A percentile compares a stretch with the other conserved stretches of the same genome.
phyloP scores from a whole-genome alignment of 148 eudicot species.

The Polygonum aviculare region DNA sequence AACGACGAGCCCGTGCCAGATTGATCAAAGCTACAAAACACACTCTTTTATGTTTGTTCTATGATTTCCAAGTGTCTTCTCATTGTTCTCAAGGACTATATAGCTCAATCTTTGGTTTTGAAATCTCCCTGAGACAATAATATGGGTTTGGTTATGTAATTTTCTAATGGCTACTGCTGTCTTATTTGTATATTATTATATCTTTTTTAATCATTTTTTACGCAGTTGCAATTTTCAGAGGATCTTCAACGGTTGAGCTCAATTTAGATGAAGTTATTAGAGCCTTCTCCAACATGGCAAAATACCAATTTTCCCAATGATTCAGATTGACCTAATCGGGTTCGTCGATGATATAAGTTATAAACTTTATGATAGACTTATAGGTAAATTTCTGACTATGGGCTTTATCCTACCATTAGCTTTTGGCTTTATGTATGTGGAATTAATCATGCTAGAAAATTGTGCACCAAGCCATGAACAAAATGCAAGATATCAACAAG shows the following conservation, averaged over 20 bases:
- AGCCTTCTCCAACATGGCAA: background rate
- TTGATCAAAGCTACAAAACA: background rate
- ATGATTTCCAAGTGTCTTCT: background rate
- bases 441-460: background rate
- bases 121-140: conserved; percentile 5
- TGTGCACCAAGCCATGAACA: too few species aligned
- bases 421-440: background rate
- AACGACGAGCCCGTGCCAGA: background rate
- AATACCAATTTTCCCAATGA: too few species aligned
- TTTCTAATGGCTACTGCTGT: conserved; percentile 5
- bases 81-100: background rate
- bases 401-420: background rate
- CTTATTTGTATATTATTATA: background rate
- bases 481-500: background rate
- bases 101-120: background rate
- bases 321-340: too few species aligned
- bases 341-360: too few species aligned
- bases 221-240: background rate
- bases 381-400: too few species aligned
- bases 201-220: background rate
- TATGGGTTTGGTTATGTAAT: background rate
- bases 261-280: background rate
- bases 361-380: too few species aligned
- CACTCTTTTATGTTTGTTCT: background rate
- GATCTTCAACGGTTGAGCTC: background rate